Percentiles rank a stretch among this genome's conserved stretches.
These are phyloP conservation scores for Ilyonectria robusta DNA, from an alignment of 2,329 filamentous ascomycete species.

Conservation along the genomic window DNA sequence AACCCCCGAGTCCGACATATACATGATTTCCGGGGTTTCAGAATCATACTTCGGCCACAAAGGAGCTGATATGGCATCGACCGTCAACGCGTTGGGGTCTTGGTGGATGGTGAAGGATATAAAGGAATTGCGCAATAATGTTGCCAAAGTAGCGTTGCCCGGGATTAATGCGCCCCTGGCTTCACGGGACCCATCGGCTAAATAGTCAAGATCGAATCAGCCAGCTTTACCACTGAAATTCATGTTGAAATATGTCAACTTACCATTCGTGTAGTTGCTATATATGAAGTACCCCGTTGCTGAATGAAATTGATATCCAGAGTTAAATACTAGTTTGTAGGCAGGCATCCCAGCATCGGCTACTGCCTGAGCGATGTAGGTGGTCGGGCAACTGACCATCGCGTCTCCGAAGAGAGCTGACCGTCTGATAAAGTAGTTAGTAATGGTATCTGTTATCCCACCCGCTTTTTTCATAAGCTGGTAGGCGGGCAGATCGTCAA, in stretches of 20 bases:
- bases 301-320: slow-evolving; percentile 23
- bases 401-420: slow-evolving; percentile 20
- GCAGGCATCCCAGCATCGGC: slow-evolving; percentile 7
- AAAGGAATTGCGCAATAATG: slow-evolving; percentile 12
- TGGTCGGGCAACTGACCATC: slow-evolving; percentile 9
- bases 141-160: slow-evolving; percentile 15
- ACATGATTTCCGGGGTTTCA: slow-evolving; percentile 1
- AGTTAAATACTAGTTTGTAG: slow-evolving; percentile 22
- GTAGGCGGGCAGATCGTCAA: slow-evolving; percentile 8
- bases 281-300: slow-evolving; percentile 13
- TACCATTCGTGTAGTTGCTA: slow-evolving; percentile 12
- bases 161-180: slow-evolving; percentile 1
- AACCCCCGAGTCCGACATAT: slow-evolving; percentile 1
- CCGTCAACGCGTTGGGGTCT: slow-evolving; percentile 3
- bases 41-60: slow-evolving; percentile 9
- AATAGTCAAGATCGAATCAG: background rate
- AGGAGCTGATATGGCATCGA: background rate
- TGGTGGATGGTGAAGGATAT: slow-evolving; percentile 20
- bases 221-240: background rate
- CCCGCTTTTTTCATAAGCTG: background rate
- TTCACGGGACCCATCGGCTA: slow-evolving; percentile 16
- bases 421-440: slow-evolving; percentile 10
- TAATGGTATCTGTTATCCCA: background rate
- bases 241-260: background rate
- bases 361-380: slow-evolving; percentile 12